Percentiles rank a stretch among this genome's conserved stretches.
These are phyloP conservation scores for Penicillium brasilianum DNA, from an alignment of 2,329 filamentous ascomycete species.

Conservation along the genomic window DNA sequence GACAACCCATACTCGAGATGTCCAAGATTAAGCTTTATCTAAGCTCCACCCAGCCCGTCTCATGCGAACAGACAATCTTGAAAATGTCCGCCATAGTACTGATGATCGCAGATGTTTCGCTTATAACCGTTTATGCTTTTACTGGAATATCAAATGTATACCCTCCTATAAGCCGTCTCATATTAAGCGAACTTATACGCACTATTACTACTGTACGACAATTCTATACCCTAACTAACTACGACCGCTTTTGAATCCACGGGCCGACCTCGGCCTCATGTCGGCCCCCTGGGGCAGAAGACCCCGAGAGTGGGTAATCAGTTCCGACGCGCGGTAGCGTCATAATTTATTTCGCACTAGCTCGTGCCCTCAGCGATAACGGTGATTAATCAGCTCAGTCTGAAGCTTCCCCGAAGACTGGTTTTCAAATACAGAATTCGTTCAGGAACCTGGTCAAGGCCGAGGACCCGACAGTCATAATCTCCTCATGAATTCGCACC, in stretches of 20 bases:
- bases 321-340: not conserved
- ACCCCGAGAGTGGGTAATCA: not conserved
- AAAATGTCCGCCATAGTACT: not conserved
- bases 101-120: not conserved
- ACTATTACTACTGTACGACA: not conserved
- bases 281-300: not conserved
- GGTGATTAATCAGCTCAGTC: slow-evolving; percentile 30
- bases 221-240: not conserved
- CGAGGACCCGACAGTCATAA: not conserved
- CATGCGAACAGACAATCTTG: not conserved
- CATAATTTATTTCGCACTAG: slow-evolving; percentile 2
- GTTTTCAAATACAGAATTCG: not conserved
- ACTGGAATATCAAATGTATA: not conserved
- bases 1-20: not conserved
- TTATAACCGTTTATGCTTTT: not conserved
- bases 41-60: not conserved
- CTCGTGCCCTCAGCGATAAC: slow-evolving; percentile 10
- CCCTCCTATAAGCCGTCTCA: not conserved
- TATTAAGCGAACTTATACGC: not conserved
- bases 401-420: not conserved
- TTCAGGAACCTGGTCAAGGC: not conserved
- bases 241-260: not conserved
- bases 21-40: not conserved
- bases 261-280: not conserved
- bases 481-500: not conserved